A percentile compares a stretch with the other conserved stretches of the same genome.
Conservation (phyloP, 2,329 filamentous ascomycete genomes). For the Atkinsonella hypoxylon region DNA sequence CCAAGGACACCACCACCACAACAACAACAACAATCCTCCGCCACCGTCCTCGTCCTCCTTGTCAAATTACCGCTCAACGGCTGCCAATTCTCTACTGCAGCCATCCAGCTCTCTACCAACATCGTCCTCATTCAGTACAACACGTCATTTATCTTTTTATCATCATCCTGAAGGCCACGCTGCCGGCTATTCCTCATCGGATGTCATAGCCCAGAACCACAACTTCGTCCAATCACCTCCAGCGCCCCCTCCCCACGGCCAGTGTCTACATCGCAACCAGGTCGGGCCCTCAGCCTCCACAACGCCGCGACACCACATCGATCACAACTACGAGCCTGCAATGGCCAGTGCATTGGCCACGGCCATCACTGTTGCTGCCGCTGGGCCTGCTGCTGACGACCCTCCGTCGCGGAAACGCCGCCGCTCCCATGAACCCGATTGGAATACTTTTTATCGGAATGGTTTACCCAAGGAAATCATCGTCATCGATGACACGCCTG, state of each 20-base stretch:
- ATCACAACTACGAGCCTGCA: slow-evolving; percentile 12
- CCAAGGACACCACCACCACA: slow-evolving; percentile 11
- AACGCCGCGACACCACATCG: slow-evolving; percentile 6
- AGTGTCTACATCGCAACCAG: slow-evolving; percentile 9
- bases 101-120: slow-evolving; percentile 10
- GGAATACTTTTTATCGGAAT: slow-evolving; percentile 72
- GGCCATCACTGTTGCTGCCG: slow-evolving; percentile 7
- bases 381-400: slow-evolving; percentile 19
- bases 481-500: slow-evolving; percentile 66
- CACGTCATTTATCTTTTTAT: slow-evolving; percentile 16
- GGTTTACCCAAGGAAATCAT: slow-evolving; percentile 77
- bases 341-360: slow-evolving; percentile 11
- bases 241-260: slow-evolving; percentile 19
- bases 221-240: slow-evolving; percentile 17
- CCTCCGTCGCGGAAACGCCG: slow-evolving; percentile 36
- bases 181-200: slow-evolving; percentile 20
- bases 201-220: slow-evolving; percentile 16
- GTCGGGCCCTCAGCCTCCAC: slow-evolving; percentile 14
- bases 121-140: slow-evolving; percentile 14
- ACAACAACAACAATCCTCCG: slow-evolving; percentile 11
- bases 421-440: slow-evolving; percentile 57
- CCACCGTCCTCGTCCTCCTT: background rate
- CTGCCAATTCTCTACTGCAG: slow-evolving; percentile 16
- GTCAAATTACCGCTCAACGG: slow-evolving; percentile 18
- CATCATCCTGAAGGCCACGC: slow-evolving; percentile 14